Evolutionary conservation across 768 basidiomycete species (phyloP), one percentile per base, ranked within the genome.

Genomic region (Albatrellus ellisii): DNA sequence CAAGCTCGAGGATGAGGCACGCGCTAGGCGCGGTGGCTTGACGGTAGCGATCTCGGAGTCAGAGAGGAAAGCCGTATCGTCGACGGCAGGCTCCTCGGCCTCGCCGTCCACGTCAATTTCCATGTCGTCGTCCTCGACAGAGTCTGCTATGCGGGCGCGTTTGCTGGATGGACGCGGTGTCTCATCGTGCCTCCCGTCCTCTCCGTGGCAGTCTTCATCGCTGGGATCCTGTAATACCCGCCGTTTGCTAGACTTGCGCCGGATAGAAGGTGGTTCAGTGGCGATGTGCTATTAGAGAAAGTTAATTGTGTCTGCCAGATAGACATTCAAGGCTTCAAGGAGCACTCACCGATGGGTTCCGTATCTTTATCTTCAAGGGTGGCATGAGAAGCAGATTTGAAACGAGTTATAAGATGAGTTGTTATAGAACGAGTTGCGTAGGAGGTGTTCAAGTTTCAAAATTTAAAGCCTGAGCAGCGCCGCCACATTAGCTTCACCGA

Each of bases 161-260:
- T 31, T 29, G 1, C 17, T 7, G 4, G 17, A 6, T 26, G 11
- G 15, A 12, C 17, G 10, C 4, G 38, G 26, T 6, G 14, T 20
- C 28, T 9, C 9, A 29, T 36, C 22, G 34, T 41, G 10, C 18
- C 11, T 10, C 36, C 24, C 22, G 38, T 7, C 21, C n/a, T 26
- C 25, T 17, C n/a, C n/a, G 6, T 39, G 22, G 15, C 27, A n/a
- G 22, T 26, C 34, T 25, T 37, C 41, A 12, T 15, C 15, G 26
- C 15, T 21, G 40, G 41, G 17, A 18, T 39, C 47, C 6, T 43
- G 40, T 1, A 43, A 41, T 20, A 45, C 47, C 4, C 47, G 39
- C 36, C 48, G 40, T 38, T 46, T 42, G 32, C 40, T 52, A 28
- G 36, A 26, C 38, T 45, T 52, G 15, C 49, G 48, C 24, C 40